These are phyloP conservation scores for Podochytrium sp. DNA, from an alignment of 192 early-diverging fungal species.

Conservation along the genomic window DNA sequence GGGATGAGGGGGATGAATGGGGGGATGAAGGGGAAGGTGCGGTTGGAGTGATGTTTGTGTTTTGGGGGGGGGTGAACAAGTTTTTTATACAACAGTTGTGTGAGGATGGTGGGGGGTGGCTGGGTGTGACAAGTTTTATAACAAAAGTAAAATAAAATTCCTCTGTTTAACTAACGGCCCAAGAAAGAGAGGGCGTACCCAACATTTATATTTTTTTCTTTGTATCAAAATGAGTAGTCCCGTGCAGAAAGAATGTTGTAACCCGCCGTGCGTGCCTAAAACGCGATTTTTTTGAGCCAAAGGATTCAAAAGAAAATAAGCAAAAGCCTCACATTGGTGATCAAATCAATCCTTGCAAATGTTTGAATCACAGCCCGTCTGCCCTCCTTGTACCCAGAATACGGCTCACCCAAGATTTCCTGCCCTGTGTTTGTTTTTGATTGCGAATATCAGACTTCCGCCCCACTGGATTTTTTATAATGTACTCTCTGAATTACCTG, in stretches of 20 bases:
- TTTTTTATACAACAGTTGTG: too few relatives aligned
- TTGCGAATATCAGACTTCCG: background rate
- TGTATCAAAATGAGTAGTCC: constrained; percentile 7
- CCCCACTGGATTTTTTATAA: background rate
- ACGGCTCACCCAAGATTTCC: constrained; percentile 32
- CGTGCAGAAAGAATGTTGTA: constrained; percentile 44
- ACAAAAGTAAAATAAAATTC: too few relatives aligned
- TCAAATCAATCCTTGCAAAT: constrained; percentile 40
- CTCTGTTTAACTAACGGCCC: too few relatives aligned
- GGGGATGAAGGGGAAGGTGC: too few relatives aligned
- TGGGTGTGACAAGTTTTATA: too few relatives aligned
- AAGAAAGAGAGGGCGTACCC: too few relatives aligned
- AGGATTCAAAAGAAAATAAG: background rate
- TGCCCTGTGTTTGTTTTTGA: background rate
- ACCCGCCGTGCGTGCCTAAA: constrained; percentile 39
- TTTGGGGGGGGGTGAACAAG: too few relatives aligned
- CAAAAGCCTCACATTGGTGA: constrained; percentile 35
- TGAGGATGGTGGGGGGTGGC: too few relatives aligned
- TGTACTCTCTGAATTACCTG: constrained; percentile 19
- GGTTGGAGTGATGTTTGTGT: too few relatives aligned
- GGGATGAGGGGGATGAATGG: too few relatives aligned
- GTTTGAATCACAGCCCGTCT: constrained; percentile 42
- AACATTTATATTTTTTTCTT: too few relatives aligned
- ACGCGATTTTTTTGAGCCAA: background rate
- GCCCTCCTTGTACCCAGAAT: constrained; percentile 48